These are phyloP conservation scores for Vitis hybrid DNA, from an alignment of 177 flowering plant species.

Conservation along the genomic window DNA sequence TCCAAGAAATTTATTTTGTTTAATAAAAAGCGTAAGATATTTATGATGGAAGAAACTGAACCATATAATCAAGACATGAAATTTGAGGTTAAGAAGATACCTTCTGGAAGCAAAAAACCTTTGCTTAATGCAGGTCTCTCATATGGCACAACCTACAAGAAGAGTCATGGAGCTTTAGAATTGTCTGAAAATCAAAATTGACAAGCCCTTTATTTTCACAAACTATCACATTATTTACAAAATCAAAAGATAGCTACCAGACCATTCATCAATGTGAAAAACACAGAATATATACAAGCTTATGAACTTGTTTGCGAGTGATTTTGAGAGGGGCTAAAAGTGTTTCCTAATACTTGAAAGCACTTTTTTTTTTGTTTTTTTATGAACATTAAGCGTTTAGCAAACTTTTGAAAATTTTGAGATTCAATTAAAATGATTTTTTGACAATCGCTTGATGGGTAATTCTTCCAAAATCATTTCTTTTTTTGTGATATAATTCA, in stretches of 20 bases:
- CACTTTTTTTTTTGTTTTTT: no score
- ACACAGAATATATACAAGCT: neutral
- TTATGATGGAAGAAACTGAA: neutral
- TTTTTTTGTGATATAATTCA: no score
- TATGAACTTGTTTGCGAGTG: neutral
- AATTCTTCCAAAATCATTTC: no score
- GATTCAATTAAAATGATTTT: no score
- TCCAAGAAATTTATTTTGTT: no score
- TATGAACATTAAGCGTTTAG: neutral
- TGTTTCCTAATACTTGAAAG: no score
- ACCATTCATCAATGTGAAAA: neutral
- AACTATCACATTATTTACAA: neutral
- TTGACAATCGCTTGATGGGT: no score
- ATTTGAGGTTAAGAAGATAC: slow-evolving; percentile 30
- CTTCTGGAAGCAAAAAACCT: slow-evolving; percentile 93
- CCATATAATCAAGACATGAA: neutral
- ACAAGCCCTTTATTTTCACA: neutral
- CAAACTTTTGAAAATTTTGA: neutral
- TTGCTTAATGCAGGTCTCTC: slow-evolving; percentile 98
- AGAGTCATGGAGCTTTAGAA: neutral
- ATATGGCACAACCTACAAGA: slow-evolving; percentile 81
- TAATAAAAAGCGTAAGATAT: no score
- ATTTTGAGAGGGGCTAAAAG: no score
- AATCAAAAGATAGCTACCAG: neutral
- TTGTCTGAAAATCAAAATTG: neutral